A percentile compares a stretch with the other conserved stretches of the same genome.
These are phyloP conservation scores for Zygoascus flipseniorum DNA, from an alignment of 805 yeast genomes.

Conservation along the genomic window DNA sequence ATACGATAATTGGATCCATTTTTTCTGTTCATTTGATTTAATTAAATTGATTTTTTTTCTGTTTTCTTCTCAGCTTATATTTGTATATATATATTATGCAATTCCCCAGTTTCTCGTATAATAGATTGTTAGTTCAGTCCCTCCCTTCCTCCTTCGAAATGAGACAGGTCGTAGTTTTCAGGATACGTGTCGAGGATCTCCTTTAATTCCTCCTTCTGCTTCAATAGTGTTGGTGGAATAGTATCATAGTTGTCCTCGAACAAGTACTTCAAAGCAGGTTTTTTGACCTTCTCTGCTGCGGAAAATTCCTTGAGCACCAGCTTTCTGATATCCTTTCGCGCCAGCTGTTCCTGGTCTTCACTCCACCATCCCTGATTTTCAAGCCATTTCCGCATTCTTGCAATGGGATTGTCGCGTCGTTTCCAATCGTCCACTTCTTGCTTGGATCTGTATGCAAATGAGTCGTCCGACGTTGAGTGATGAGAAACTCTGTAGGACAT, in stretches of 20 bases:
- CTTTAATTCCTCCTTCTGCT: conserved; percentile 23
- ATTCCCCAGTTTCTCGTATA: no score
- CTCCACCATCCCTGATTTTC: conserved; percentile 24
- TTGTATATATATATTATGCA: no score
- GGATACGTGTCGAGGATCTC: conserved; percentile 24
- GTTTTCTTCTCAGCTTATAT: no score
- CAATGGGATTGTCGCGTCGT: conserved; percentile 26
- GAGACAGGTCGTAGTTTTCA: conserved; percentile 21
- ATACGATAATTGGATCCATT: no score
- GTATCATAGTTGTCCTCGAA: conserved; percentile 22
- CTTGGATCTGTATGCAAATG: conserved; percentile 28
- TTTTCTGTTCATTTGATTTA: no score
- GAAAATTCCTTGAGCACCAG: conserved; percentile 21
- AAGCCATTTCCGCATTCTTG: conserved; percentile 27
- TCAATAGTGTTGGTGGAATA: conserved; percentile 19
- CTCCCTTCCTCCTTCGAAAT: conserved; percentile 19
- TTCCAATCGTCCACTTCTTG: conserved; percentile 29
- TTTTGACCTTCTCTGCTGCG: conserved; percentile 24
- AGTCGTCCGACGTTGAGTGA: conserved; percentile 30
- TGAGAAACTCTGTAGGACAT: conserved; percentile 31
- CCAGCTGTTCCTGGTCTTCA: conserved; percentile 22
- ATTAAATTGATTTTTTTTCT: no score
- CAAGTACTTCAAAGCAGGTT: conserved; percentile 21
- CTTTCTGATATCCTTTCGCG: conserved; percentile 18
- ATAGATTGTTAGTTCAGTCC: conserved; percentile 11